Evolutionary conservation across 2,329 filamentous ascomycete species (phyloP).

Genomic region (Aspergillus uvarum): DNA sequence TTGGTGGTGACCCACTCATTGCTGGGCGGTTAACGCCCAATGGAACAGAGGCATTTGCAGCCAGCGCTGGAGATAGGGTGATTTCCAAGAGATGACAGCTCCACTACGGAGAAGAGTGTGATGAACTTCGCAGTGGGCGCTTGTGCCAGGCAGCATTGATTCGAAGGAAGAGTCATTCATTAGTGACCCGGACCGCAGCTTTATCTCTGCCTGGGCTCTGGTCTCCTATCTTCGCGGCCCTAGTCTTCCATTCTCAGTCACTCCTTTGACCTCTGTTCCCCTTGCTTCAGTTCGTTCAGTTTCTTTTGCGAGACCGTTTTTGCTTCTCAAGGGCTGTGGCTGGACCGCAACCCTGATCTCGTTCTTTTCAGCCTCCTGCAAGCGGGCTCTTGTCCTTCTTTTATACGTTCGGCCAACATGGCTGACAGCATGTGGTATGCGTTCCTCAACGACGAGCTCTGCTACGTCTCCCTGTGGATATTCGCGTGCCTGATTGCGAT

Average conservation of each 20-base stretch:
- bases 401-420: background rate
- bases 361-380: background rate
- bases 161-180: background rate
- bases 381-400: background rate
- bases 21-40: background rate
- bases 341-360: background rate
- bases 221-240: background rate
- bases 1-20: background rate
- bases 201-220: background rate
- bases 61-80: background rate
- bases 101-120: too few relatives aligned
- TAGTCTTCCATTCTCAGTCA: background rate
- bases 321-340: background rate
- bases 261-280: background rate
- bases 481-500: slow-evolving; percentile 3
- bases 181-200: too few relatives aligned
- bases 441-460: slow-evolving; percentile 6
- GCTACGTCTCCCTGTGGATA: slow-evolving; percentile 5
- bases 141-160: background rate
- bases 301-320: background rate
- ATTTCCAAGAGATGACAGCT: background rate
- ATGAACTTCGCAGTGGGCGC: background rate
- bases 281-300: background rate
- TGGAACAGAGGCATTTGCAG: background rate
- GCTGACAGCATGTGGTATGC: slow-evolving; percentile 1